A percentile compares a stretch with the other conserved stretches of the same genome.
Conservation (phyloP, 805 yeast species). For the Zygotorulaspora florentina region DNA sequence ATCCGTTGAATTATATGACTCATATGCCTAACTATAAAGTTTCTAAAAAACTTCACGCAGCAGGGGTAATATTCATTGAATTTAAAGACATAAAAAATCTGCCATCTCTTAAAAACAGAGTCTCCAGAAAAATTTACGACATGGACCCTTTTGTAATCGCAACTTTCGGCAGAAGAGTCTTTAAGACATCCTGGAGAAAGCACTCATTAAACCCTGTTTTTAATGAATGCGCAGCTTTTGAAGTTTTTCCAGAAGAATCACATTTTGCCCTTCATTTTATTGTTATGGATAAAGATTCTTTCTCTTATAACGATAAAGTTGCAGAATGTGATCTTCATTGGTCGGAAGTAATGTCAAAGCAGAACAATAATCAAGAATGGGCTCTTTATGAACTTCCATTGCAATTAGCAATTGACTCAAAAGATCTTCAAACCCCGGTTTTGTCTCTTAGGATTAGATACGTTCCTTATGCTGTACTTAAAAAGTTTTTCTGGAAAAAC, state of each 20-base stretch:
- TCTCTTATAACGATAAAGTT: conserved; percentile 79
- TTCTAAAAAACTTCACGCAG: conserved; percentile 31
- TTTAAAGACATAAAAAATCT: conserved; percentile 67
- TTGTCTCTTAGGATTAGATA: conserved; percentile 60
- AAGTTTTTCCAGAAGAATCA: conserved; percentile 61
- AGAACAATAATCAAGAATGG: conserved; percentile 28
- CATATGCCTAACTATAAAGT: conserved; percentile 23
- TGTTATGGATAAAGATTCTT: conserved; percentile 77
- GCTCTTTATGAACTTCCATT: conserved; percentile 37
- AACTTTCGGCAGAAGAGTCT: conserved; percentile 83
- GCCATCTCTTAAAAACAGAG: conserved; percentile 65
- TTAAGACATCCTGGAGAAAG: conserved; percentile 75
- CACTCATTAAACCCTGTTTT: conserved; percentile 81
- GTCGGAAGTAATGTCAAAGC: conserved; percentile 38
- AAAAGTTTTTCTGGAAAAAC: conserved; percentile 66
- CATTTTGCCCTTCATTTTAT: conserved; percentile 64
- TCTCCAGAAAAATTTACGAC: conserved; percentile 69
- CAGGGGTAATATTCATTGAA: conserved; percentile 76
- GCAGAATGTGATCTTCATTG: conserved; percentile 62
- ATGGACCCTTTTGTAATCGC: conserved; percentile 96
- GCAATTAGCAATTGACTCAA: conserved; percentile 23
- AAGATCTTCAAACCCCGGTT: conserved; percentile 37
- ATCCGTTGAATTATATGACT: conserved; percentile 4
- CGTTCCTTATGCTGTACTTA: conserved; percentile 58
- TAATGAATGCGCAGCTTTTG: conserved; percentile 77